Evolutionary conservation across 78 protist genomes (phyloP).

Genomic region (Isochrysis galbana): DNA sequence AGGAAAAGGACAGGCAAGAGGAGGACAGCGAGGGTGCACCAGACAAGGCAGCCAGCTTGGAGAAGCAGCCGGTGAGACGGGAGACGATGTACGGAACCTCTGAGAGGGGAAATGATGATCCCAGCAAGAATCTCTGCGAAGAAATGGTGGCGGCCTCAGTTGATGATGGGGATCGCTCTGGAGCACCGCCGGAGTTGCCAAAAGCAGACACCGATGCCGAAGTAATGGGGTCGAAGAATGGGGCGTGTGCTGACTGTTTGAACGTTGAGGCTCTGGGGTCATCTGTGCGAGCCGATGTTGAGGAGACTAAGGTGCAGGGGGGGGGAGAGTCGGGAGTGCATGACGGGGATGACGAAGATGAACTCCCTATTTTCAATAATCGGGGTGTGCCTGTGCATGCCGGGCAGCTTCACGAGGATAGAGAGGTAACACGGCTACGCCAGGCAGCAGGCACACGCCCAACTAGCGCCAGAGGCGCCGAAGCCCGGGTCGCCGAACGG

Average conservation of each 20-base stretch:
- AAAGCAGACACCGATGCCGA: not conserved
- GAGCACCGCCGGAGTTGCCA: not conserved
- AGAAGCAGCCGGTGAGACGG: too few species aligned
- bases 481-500: not conserved
- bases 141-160: not conserved
- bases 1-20: not conserved
- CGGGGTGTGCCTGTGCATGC: not conserved
- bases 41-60: not conserved
- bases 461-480: not conserved
- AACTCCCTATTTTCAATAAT: not conserved
- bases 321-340: not conserved
- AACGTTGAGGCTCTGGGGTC: too few species aligned
- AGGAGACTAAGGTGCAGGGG: not conserved
- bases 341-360: conserved; percentile 22
- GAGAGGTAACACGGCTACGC: not conserved
- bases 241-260: too few species aligned
- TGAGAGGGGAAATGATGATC: not conserved
- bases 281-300: too few species aligned
- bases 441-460: too few species aligned
- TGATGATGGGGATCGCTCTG: not conserved
- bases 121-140: not conserved
- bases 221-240: not conserved
- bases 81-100: too few species aligned
- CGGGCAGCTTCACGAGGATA: not conserved
- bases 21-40: not conserved